Evolutionary conservation across 352 stramenopile species (phyloP), one percentile per base, ranked within the genome.

Genomic region (Pythium oligandrum): DNA sequence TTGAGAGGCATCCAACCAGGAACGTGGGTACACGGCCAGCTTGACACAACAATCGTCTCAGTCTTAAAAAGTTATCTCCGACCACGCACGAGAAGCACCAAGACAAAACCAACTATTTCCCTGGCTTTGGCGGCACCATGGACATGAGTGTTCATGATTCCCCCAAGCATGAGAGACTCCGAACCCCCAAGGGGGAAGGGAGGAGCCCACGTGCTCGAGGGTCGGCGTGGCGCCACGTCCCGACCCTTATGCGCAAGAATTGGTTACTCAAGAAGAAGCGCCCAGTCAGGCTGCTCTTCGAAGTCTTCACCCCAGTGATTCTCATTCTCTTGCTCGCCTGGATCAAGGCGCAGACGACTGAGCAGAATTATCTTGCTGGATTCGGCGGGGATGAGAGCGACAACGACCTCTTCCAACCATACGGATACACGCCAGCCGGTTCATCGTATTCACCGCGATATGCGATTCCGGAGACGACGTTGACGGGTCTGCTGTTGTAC

Each of bases 241-340:
- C 72, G 12, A 71, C 65, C 54, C 56, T 91, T 38, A 67, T 91
- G 52, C 70, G 78, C 50, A 91, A 91, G 69, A 91, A 91, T 63
- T 85, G 68, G 64, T 61, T 80, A 66, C 81, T 91, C 62, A 91
- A 91, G 75, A 72, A 69, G 47, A 80, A 83, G 39, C 66, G 83
- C 30, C 70, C 66, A 12, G 31, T 86, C 3, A 69, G 63, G 9
- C 53, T 79, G 11, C 31, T 81, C 34, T 71, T 86, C 36, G 81
- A 92, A 57, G 55, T 89, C 44, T 42, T 88, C 40, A 68, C 77
- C 2, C 81, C 81, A 11, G 62, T 85, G 17, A 38, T 79, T 52
- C 84, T 84, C 56, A 71, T 92, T 35, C n/a, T 78, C 30, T 32
- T 87, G 40, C 71, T 92, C 46, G 53, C 77, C 46, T 46, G 63